Evolutionary conservation across 129 eudicot genomes (phyloP).

Genomic region (Silybum marianum): DNA sequence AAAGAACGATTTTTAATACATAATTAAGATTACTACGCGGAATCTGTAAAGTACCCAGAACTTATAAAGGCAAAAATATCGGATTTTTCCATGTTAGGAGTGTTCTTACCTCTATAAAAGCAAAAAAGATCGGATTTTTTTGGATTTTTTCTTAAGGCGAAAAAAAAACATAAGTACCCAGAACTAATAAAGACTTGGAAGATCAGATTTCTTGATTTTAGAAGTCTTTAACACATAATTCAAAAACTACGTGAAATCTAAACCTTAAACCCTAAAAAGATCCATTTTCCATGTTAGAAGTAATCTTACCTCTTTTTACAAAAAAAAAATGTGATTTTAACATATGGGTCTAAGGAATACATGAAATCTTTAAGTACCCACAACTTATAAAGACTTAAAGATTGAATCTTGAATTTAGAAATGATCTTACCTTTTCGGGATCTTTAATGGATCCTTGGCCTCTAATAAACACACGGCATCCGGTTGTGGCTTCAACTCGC

Average conservation of each 20-base stretch:
- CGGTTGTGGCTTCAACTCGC: constrained; percentile 93
- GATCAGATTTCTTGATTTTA: constrained; percentile 2
- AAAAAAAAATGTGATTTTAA: constrained; percentile 2
- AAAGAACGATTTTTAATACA: background rate
- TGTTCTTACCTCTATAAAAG: background rate
- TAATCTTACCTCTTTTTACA: background rate
- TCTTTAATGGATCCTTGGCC: constrained; percentile 93
- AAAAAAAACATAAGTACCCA: background rate
- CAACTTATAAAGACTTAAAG: background rate
- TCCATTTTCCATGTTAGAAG: background rate
- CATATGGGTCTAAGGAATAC: background rate
- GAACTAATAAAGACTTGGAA: background rate
- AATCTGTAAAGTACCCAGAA: background rate
- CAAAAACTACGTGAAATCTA: background rate
- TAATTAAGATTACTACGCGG: background rate
- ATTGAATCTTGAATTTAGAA: background rate
- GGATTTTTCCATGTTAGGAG: constrained; percentile 6
- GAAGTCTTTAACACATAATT: background rate
- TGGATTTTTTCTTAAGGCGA: background rate
- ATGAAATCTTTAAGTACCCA: background rate
- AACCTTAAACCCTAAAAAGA: background rate
- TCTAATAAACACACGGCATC: constrained; percentile 88
- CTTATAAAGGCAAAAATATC: background rate
- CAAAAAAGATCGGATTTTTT: background rate
- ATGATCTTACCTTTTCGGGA: constrained; percentile 63